Conservation (phyloP, 192 early-diverging fungal species). For the Coemansia sp. region DNA sequence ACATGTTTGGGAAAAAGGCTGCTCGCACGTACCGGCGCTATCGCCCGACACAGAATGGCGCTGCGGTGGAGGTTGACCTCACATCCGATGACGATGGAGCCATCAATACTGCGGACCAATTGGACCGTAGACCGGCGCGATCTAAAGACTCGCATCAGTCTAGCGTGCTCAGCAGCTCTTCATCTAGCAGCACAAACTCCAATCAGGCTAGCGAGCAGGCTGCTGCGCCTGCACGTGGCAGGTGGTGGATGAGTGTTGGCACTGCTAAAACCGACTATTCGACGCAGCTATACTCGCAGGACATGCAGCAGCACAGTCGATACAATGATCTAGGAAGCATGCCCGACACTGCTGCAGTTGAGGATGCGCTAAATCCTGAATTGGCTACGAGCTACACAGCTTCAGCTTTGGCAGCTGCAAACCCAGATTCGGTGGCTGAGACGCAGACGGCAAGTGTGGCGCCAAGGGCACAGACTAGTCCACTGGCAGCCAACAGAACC, state of each 20-base stretch:
- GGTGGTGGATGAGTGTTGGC: conserved; percentile 42
- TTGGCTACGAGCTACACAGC: not conserved
- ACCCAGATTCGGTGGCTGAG: not conserved
- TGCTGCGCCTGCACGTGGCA: conserved; percentile 1
- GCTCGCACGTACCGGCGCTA: conserved; percentile 29
- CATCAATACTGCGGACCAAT: not conserved
- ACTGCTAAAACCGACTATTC: conserved; percentile 8
- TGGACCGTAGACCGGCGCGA: not conserved
- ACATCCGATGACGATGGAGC: not conserved
- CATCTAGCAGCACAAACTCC: not conserved
- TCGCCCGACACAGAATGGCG: conserved; percentile 11
- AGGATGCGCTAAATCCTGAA: not conserved
- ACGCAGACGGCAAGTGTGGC: not conserved
- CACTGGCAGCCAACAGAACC: conserved; percentile 17
- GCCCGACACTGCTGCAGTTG: conserved; percentile 19
- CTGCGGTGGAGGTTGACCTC: conserved; percentile 4
- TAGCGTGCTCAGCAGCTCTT: not conserved
- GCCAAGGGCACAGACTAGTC: conserved; percentile 2
- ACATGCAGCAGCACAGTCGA: conserved; percentile 6
- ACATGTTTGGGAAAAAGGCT: conserved; percentile 30
- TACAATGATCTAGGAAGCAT: conserved; percentile 27
- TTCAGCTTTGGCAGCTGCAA: not conserved
- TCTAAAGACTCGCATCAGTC: not conserved
- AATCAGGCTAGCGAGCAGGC: not conserved
- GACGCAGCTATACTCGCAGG: conserved; percentile 33